Conservation (phyloP, 1,139 yeast genomes). For the Kurtzmaniella quercitrusa region DNA sequence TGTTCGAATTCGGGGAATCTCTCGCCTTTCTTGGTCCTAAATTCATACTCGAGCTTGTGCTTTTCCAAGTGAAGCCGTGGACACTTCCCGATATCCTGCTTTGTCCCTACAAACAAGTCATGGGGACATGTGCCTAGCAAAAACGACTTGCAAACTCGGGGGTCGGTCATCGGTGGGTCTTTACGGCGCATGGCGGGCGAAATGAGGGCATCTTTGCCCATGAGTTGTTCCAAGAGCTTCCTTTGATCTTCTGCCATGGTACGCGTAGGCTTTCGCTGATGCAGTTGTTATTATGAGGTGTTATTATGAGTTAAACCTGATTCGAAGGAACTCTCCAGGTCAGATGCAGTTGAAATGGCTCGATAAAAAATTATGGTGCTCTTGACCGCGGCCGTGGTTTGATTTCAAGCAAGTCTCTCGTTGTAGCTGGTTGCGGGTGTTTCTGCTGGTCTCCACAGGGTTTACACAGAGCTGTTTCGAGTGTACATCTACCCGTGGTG, state of each 20-base stretch:
- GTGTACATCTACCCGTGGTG: too few relatives aligned
- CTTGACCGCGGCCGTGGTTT: neutral
- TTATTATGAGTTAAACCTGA: too few relatives aligned
- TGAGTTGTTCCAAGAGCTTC: conserved; percentile 70
- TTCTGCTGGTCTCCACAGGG: too few relatives aligned
- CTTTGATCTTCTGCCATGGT: conserved; percentile 67
- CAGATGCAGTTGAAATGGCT: too few relatives aligned
- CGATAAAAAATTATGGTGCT: neutral
- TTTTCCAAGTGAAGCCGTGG: conserved; percentile 75
- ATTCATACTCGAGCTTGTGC: conserved; percentile 67
- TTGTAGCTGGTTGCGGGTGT: too few relatives aligned
- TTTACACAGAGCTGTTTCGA: too few relatives aligned
- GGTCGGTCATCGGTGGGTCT: conserved; percentile 55
- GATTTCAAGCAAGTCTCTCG: too few relatives aligned
- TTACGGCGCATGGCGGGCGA: conserved; percentile 32
- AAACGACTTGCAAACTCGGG: conserved; percentile 73
- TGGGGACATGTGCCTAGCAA: conserved; percentile 87
- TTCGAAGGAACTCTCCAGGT: too few relatives aligned
- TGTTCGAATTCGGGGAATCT: conserved; percentile 64
- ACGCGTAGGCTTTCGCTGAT: too few relatives aligned
- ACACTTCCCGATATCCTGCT: conserved; percentile 80
- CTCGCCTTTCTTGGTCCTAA: conserved; percentile 50
- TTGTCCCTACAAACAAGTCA: conserved; percentile 78
- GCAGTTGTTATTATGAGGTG: too few relatives aligned
- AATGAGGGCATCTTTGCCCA: conserved; percentile 63